Evolutionary conservation across 148 eudicot species (phyloP).

Genomic region (Amaranthus hypochondriacus): DNA sequence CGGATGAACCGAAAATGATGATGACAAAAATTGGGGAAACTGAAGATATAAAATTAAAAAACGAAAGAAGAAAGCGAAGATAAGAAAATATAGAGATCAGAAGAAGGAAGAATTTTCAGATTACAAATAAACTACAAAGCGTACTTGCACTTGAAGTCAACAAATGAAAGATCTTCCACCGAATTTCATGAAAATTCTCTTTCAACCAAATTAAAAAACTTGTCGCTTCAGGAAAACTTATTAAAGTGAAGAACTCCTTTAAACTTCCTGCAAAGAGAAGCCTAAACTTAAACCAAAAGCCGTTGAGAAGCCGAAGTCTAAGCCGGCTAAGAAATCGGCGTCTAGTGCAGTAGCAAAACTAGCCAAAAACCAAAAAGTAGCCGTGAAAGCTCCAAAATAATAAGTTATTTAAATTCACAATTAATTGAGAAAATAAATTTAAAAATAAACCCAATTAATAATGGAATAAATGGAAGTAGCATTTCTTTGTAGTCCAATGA

Average conservation of each 20-base stretch:
- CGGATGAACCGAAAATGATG: too few species aligned
- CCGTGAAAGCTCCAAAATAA: not conserved
- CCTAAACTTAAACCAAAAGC: conserved; percentile 23
- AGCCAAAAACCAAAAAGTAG: conserved; percentile 25
- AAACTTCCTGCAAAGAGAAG: conserved; percentile 48
- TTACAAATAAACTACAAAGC: too few species aligned
- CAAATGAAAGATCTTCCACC: conserved; percentile 42
- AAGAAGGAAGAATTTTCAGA: too few species aligned
- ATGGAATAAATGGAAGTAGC: too few species aligned
- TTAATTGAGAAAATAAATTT: too few species aligned
- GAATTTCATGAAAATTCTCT: conserved; percentile 55
- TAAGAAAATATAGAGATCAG: too few species aligned
- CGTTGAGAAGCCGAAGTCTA: not conserved
- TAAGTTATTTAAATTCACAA: too few species aligned
- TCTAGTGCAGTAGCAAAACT: not conserved
- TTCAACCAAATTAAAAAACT: conserved; percentile 53
- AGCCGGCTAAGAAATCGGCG: conserved; percentile 21
- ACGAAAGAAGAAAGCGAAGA: too few species aligned
- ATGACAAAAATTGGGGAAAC: too few species aligned
- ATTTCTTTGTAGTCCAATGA: too few species aligned
- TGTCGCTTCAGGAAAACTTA: conserved; percentile 55
- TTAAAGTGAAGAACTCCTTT: conserved; percentile 66
- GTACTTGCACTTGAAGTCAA: conserved; percentile 16
- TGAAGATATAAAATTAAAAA: too few species aligned
- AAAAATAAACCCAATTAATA: too few species aligned